Percentiles rank a stretch among this genome's conserved stretches.
These are phyloP conservation scores for Sporobolomyces roseus DNA, from an alignment of 768 basidiomycete species.

Conservation along the genomic window DNA sequence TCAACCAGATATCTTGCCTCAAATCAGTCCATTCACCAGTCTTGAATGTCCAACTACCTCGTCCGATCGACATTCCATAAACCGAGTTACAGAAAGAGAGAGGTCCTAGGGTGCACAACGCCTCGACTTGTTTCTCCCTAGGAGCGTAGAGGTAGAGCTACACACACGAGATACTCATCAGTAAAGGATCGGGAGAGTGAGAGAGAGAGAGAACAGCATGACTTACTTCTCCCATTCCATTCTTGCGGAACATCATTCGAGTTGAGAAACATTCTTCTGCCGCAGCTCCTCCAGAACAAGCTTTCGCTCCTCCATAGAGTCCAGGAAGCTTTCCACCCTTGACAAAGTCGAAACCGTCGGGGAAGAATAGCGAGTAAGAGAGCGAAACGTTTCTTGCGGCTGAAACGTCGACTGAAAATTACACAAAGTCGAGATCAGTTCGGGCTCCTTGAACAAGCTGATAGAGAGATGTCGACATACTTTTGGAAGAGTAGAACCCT, in stretches of 20 bases:
- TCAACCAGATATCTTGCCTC: conserved; percentile 66
- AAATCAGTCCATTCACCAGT: conserved; percentile 67
- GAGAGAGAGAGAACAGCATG: not conserved
- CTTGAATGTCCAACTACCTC: conserved; percentile 64
- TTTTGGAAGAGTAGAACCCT: conserved; percentile 41
- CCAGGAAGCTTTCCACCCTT: conserved; percentile 47
- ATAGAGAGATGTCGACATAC: conserved; percentile 15
- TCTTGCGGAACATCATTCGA: conserved; percentile 43
- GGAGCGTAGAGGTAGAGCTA: conserved; percentile 46
- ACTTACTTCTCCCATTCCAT: conserved; percentile 42
- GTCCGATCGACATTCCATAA: conserved; percentile 57
- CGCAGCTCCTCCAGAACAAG: conserved; percentile 42
- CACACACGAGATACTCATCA: not conserved
- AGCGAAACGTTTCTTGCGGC: conserved; percentile 44
- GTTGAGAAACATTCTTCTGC: conserved; percentile 45
- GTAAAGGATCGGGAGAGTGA: not conserved
- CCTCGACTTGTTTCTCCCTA: conserved; percentile 39
- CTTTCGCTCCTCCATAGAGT: conserved; percentile 42
- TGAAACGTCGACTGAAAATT: conserved; percentile 24
- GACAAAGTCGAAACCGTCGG: conserved; percentile 44
- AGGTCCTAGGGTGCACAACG: conserved; percentile 40
- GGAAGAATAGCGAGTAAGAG: conserved; percentile 45
- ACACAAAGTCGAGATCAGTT: not conserved
- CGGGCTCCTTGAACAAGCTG: not conserved
- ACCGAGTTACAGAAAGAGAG: conserved; percentile 43